Evolutionary conservation across 495 filamentous ascomycete species (phyloP).

Genomic region (Penicillium canariense): DNA sequence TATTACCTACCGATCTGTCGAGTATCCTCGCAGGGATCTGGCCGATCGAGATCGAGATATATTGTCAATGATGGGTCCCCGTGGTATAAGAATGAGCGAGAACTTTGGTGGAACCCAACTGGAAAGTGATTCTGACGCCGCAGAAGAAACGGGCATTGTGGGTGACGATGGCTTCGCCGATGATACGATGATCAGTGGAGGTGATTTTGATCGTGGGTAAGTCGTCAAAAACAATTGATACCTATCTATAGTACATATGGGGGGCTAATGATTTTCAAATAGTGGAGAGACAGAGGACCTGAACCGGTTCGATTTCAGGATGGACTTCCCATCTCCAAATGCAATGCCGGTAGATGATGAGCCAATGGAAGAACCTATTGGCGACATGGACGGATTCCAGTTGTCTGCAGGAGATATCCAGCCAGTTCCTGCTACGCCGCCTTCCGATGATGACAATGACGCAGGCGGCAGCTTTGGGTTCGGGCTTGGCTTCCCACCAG

Average conservation of each 20-base stretch:
- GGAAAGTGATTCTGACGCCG: slow-evolving; percentile 51
- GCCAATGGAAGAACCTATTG: slow-evolving; percentile 27
- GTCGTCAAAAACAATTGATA: slow-evolving; percentile 11
- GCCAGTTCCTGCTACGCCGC: slow-evolving; percentile 16
- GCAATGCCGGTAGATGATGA: slow-evolving; percentile 34
- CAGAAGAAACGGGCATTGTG: slow-evolving; percentile 40
- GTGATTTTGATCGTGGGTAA: slow-evolving; percentile 45
- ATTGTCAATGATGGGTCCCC: slow-evolving; percentile 55
- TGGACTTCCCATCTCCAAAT: slow-evolving; percentile 43
- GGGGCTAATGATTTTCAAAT: slow-evolving; percentile 29
- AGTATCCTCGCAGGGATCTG: slow-evolving; percentile 61
- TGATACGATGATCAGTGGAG: slow-evolving; percentile 33
- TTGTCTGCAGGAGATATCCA: slow-evolving; percentile 35
- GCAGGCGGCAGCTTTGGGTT: slow-evolving; percentile 31
- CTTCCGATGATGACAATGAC: slow-evolving; percentile 26
- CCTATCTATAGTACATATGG: slow-evolving; percentile 10
- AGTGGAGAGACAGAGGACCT: slow-evolving; percentile 50
- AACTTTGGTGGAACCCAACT: slow-evolving; percentile 50
- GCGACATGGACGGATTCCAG: slow-evolving; percentile 42
- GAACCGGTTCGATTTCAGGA: slow-evolving; percentile 42
- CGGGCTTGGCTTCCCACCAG: slow-evolving; percentile 29
- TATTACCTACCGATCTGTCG: slow-evolving; percentile 65
- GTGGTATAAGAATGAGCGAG: slow-evolving; percentile 61
- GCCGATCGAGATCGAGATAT: slow-evolving; percentile 49
- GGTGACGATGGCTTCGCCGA: slow-evolving; percentile 35